Evolutionary conservation across 2,329 filamentous ascomycete species (phyloP), one percentile per base, ranked within the genome.

Genomic region (Amesomyces nigricolor): DNA sequence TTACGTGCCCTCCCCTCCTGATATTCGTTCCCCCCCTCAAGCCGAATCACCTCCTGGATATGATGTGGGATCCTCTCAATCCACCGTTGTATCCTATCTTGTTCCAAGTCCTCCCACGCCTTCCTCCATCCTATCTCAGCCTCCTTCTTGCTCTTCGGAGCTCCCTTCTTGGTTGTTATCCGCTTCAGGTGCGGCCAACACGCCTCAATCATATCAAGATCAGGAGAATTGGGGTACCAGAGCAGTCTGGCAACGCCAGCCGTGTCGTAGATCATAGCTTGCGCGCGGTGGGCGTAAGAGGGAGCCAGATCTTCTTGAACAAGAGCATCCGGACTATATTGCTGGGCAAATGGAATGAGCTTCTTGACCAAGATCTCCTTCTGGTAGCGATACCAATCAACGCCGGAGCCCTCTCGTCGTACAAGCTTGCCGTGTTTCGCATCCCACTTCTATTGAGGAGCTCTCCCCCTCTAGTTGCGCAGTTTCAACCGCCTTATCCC

Each of bases 261-360:
- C 6, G 48, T 26, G 14, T 19, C n/a, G 26, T 17, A 50, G 26
- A 50, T 11, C 4, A n/a, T 13, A 10, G 22, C 47, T 35, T 42
- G 38, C 7, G 38, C 38, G 14, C 35, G n/a, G 16, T 50, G 16
- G 37, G 38, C 26, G 19, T 43, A n/a, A 2, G 10, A 51, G 5
- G 39, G 29, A 13, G 48, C 26, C 4, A 32, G 22, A 32, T 50
- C 0, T 76, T 80, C 22, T 76, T 39, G 29, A 29, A 50, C 40
- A 45, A 51, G 29, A 19, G 30, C 14, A 32, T 45, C 40, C 6
- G 5, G 40, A n/a, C 40, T 11, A 13, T 11, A 51, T 22, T 37
- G 3, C 30, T 51, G n/a, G 16, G 49, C 30, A 13, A 16, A 51
- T 37, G 30, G 40, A 19, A 51, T 51, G 8, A 51, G 32, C 49